These are phyloP conservation scores for Arachis monticola DNA, from an alignment of 331 rosid species.

Conservation along the genomic window DNA sequence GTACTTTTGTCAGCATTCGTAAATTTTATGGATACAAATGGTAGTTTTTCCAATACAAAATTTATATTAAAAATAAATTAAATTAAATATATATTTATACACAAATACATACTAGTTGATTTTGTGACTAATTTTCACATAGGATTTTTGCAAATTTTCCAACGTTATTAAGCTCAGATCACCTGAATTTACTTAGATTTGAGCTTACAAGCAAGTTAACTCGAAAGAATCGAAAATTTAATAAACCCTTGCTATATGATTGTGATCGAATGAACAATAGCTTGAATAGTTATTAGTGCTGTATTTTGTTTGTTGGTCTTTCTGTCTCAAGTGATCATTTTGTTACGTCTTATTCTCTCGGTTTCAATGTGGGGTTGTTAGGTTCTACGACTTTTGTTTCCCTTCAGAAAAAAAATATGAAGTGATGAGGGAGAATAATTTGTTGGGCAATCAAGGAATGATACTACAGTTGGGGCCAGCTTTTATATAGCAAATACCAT, in stretches of 20 bases:
- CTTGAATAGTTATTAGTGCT: background rate
- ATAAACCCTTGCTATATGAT: background rate
- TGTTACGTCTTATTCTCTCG: background rate
- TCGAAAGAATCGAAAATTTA: background rate
- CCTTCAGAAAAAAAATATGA: constrained; percentile 8
- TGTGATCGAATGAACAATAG: background rate
- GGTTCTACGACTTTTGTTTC: constrained; percentile 30
- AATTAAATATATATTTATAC: too few species aligned
- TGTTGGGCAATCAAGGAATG: constrained; percentile 42
- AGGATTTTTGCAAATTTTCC: too few species aligned
- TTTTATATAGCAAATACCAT: constrained; percentile 16
- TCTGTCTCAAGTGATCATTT: background rate
- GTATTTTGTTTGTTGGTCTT: background rate
- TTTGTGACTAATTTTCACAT: too few species aligned
- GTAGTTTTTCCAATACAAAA: too few species aligned
- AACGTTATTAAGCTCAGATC: too few species aligned
- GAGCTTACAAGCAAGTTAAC: too few species aligned
- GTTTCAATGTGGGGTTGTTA: background rate
- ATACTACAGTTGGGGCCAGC: constrained; percentile 36
- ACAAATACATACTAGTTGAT: too few species aligned
- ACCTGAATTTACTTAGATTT: too few species aligned
- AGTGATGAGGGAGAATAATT: constrained; percentile 27
- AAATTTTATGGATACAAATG: too few species aligned
- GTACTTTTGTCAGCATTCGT: too few species aligned
- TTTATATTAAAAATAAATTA: too few species aligned